Conservation (phyloP, 495 filamentous ascomycete species). For the Hypoxylon cercidicola region DNA sequence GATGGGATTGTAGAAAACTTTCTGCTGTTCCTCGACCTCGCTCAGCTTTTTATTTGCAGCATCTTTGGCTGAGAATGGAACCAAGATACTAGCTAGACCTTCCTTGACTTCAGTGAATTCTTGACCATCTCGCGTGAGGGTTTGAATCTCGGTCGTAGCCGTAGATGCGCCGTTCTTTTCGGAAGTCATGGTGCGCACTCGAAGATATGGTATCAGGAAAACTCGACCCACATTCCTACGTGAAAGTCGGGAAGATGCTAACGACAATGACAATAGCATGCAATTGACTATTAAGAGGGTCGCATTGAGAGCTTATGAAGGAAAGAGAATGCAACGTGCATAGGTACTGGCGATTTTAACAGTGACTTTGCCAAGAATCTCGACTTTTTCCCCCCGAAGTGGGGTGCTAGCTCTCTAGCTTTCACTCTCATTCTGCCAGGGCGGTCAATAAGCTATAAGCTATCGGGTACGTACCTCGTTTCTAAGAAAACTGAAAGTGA, state of each 20-base stretch:
- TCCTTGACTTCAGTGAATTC: constrained; percentile 57
- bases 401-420: not conserved
- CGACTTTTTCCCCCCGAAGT: no score
- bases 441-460: not conserved
- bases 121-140: constrained; percentile 50
- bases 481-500: not conserved
- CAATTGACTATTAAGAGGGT: constrained; percentile 11
- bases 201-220: constrained; percentile 11
- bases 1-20: constrained; percentile 98
- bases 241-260: constrained; percentile 1
- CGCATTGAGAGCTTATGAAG: not conserved
- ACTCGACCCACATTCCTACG: constrained; percentile 33
- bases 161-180: constrained; percentile 31
- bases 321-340: not conserved
- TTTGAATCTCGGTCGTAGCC: constrained; percentile 46
- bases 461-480: not conserved
- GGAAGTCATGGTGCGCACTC: constrained; percentile 37
- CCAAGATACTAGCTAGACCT: constrained; percentile 58
- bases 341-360: not conserved
- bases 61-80: constrained; percentile 49
- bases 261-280: constrained; percentile 24
- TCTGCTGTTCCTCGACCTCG: constrained; percentile 64
- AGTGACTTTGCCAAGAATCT: no score
- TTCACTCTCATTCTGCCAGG: not conserved
- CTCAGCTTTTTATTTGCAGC: constrained; percentile 36